Evolutionary conservation across 1,284 basidiomycete genomes (phyloP).

Genomic region (Cryptococcus jaspeensis): DNA sequence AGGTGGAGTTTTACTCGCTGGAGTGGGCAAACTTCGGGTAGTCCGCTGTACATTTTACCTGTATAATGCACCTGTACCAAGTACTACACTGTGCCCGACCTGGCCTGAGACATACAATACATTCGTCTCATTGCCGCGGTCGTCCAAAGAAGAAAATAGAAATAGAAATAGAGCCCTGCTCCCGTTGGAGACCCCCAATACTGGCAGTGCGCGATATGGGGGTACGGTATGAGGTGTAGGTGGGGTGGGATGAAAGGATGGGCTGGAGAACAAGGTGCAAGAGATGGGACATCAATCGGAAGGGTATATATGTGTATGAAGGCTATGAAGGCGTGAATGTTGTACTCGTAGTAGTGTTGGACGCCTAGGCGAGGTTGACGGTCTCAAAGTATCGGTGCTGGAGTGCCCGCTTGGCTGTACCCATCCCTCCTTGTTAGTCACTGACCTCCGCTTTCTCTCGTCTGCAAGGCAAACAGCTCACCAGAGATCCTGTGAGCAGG

Average conservation of each 20-base stretch:
- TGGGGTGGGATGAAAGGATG: neutral
- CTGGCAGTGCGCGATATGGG: too few relatives aligned
- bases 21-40: slow-evolving; percentile 92
- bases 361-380: neutral
- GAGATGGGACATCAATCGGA: neutral
- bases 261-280: neutral
- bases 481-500: slow-evolving; percentile 91
- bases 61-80: neutral
- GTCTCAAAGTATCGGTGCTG: slow-evolving; percentile 71
- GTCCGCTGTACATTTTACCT: neutral
- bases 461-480: slow-evolving; percentile 36
- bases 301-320: neutral
- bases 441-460: slow-evolving; percentile 4
- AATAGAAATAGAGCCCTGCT: too few relatives aligned
- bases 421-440: neutral
- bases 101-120: slow-evolving; percentile 7
- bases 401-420: slow-evolving; percentile 76
- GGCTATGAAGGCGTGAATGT: neutral
- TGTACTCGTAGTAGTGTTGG: neutral
- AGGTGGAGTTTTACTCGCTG: slow-evolving; percentile 74
- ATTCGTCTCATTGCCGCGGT: neutral
- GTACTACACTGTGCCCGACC: neutral
- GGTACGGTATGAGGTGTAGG: neutral
- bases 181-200: too few relatives aligned
- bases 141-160: neutral